Base-by-base conservation (phyloP, 257 asterid species). In the Solanum virginianum region DNA sequence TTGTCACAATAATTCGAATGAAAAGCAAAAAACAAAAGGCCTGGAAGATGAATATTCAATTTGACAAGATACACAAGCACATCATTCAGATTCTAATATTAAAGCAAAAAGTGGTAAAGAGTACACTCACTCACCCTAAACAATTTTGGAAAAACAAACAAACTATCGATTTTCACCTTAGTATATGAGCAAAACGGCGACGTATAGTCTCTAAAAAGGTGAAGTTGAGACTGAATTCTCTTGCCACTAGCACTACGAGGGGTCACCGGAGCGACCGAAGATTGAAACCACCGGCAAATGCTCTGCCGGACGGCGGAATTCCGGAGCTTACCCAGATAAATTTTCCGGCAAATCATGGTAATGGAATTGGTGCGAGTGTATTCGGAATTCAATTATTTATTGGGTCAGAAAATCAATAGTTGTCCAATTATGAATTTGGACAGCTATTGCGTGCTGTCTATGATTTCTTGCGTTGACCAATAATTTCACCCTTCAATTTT, bases 291-390 rank as follows among this genome's bases (percentile, higher is more conserved):
- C 60, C 92, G 90, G 87, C n/a, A 36, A 36, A 84, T 49, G 88
- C 91, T 80, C 89, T 89, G 91, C 70, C 86, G 92, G 87, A 80
- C 43, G 87, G 85, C 54, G 88, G 87, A 88, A 54, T 88, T 80
- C 89, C 89, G 60, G 32, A 80, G 87, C 82, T 83, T 88, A 65
- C 83, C 88, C 86, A 79, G 94, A 80, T 53, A 66, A 83, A 94
- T 63, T 85, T 84, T 88, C 86, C 95, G 91, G 91, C 82, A 86
- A 87, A 92, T 85, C 99, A 95, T 95, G 45, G 49, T 53, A 79
- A 53, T 53, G 7, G 49, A 79, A 79, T 26, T 79, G 59, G 20
- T 26, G 82, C 14, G 43, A 49, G 6, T 49, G 9, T 7, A 3
- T 26, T 24, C 6, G 60, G 49, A 47, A 18, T 53, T 79, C 65